These are phyloP conservation scores for Vitis hybrid DNA, from an alignment of 177 flowering plant genomes.

Conservation along the genomic window DNA sequence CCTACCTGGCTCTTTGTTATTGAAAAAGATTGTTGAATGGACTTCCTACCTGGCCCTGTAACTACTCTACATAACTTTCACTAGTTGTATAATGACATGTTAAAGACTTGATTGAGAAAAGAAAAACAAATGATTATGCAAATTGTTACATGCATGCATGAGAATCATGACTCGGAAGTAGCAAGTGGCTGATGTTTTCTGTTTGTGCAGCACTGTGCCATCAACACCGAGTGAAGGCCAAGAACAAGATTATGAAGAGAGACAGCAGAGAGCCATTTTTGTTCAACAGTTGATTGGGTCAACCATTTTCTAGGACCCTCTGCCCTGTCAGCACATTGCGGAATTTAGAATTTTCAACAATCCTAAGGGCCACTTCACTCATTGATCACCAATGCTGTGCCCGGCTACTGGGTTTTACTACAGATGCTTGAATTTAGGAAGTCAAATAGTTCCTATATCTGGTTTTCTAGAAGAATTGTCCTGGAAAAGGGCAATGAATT, in stretches of 20 bases:
- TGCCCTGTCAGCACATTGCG: not conserved
- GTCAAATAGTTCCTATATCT: not conserved
- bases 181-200: not conserved
- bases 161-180: not conserved
- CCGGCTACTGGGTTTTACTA: not conserved
- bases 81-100: not conserved
- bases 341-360: not conserved
- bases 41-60: not conserved
- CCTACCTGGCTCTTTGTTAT: too few species aligned
- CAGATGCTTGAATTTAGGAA: not conserved
- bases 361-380: not conserved
- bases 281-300: slow-evolving; percentile 55
- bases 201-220: slow-evolving; percentile 31
- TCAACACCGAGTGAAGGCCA: slow-evolving; percentile 23
- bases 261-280: slow-evolving; percentile 47
- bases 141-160: not conserved
- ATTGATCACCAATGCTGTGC: not conserved
- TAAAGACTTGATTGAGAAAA: not conserved
- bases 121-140: not conserved
- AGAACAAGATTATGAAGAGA: slow-evolving; percentile 45
- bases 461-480: not conserved
- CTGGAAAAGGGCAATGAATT: not conserved
- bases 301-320: slow-evolving; percentile 41
- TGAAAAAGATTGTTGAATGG: not conserved
- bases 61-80: not conserved